A percentile compares a stretch with the other conserved stretches of the same genome.
Evolutionary conservation across 139 green algal species (phyloP).

Genomic region (Gonium pectorale): DNA sequence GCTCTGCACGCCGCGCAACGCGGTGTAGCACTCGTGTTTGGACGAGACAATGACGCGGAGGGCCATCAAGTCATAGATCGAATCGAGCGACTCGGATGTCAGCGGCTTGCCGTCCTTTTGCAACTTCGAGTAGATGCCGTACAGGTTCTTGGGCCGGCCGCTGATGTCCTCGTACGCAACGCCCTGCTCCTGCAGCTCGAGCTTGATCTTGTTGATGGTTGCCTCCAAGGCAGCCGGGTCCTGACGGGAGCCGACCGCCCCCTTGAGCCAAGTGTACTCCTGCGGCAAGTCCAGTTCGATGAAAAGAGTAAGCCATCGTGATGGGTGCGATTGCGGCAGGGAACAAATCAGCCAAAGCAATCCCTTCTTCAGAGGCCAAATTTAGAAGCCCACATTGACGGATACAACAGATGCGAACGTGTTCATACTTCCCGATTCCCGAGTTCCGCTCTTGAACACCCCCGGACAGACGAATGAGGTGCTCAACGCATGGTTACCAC

Average conservation of each 20-base stretch:
- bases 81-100: not conserved
- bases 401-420: no score
- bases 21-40: constrained; percentile 91
- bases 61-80: constrained; percentile 82
- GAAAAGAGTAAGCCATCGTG: no score
- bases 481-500: no score
- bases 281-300: no score
- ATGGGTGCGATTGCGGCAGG: no score
- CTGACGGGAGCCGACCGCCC: constrained; percentile 44
- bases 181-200: constrained; percentile 40
- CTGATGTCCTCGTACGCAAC: constrained; percentile 81
- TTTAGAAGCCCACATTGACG: no score
- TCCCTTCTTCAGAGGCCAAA: no score
- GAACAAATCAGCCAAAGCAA: no score
- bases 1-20: constrained; percentile 73
- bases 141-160: constrained; percentile 94
- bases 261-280: constrained; percentile 57
- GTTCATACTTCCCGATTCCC: no score
- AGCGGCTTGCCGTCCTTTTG: constrained; percentile 34
- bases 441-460: no score
- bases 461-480: no score
- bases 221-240: constrained; percentile 51
- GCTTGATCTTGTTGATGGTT: constrained; percentile 58
- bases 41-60: constrained; percentile 87
- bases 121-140: constrained; percentile 92